These are phyloP conservation scores for Akanthomyces dipterigenus DNA, from an alignment of 2,329 filamentous ascomycete species.

Conservation along the genomic window DNA sequence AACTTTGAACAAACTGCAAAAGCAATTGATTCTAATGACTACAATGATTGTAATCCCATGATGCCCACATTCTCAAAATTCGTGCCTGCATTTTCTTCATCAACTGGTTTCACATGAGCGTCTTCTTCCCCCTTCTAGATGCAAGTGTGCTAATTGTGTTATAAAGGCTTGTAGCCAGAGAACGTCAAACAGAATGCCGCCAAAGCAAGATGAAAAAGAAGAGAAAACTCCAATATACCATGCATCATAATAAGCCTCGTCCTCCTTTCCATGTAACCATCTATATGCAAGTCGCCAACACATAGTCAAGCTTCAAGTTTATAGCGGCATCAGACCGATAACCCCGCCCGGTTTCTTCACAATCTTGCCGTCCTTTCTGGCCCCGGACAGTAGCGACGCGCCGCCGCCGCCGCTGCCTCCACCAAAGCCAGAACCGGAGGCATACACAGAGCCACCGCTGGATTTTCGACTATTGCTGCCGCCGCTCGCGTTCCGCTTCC, in stretches of 20 bases:
- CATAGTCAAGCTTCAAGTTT: slow-evolving; percentile 5
- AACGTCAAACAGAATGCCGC: not conserved
- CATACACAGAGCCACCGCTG: slow-evolving; percentile 14
- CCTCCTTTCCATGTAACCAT: not conserved
- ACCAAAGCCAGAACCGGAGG: slow-evolving; percentile 11
- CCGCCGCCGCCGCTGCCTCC: not conserved
- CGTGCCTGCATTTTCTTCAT: not conserved
- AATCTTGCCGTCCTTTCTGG: slow-evolving; percentile 23
- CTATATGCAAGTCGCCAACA: not conserved
- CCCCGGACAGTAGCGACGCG: slow-evolving; percentile 7
- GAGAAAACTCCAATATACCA: slow-evolving; percentile 8
- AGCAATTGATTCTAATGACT: too few species aligned
- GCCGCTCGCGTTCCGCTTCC: slow-evolving; percentile 14
- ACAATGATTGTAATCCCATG: too few species aligned
- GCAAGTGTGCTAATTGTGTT: not conserved
- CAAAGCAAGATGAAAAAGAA: not conserved
- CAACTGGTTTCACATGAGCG: not conserved
- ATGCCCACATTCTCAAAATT: not conserved
- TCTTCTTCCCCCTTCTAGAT: not conserved
- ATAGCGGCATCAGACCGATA: slow-evolving; percentile 34
- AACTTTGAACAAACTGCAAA: too few species aligned
- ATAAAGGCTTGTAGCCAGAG: not conserved
- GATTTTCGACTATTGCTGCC: slow-evolving; percentile 26
- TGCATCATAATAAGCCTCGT: not conserved
- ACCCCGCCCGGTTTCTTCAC: slow-evolving; percentile 27